Evolutionary conservation across 2,329 filamentous ascomycete species (phyloP).

Genomic region (Colletotrichum musae): DNA sequence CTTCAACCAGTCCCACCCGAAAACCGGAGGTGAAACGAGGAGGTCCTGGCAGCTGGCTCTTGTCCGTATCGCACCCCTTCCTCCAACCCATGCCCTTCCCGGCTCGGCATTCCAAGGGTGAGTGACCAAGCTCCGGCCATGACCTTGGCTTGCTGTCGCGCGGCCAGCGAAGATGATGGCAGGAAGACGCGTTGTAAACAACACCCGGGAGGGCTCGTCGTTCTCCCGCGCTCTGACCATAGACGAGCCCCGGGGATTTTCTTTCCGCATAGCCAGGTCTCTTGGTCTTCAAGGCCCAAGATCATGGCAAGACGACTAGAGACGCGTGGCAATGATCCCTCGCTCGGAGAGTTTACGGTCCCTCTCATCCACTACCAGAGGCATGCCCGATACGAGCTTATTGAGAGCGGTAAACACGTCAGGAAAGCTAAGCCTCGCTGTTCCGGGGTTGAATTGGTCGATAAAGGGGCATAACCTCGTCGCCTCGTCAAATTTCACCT

Average conservation of each 20-base stretch:
- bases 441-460: slow-evolving; percentile 36
- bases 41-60: not conserved
- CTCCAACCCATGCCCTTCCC: not conserved
- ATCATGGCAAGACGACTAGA: too few species aligned
- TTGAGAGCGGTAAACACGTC: slow-evolving; percentile 7
- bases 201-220: too few species aligned
- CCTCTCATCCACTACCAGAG: too few species aligned
- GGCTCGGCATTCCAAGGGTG: not conserved
- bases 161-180: too few species aligned
- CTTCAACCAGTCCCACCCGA: not conserved
- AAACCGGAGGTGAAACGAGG: not conserved
- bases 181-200: too few species aligned
- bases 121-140: not conserved
- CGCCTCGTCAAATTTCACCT: slow-evolving; percentile 39
- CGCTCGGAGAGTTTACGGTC: too few species aligned
- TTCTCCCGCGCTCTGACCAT: too few species aligned
- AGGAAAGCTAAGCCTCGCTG: slow-evolving; percentile 28
- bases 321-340: too few species aligned
- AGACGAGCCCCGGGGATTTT: too few species aligned
- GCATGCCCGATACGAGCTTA: not conserved
- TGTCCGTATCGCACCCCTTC: not conserved
- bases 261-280: too few species aligned
- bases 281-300: too few species aligned
- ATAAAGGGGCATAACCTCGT: slow-evolving; percentile 33
- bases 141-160: not conserved